These are phyloP conservation scores for Penicillium nordicum DNA, from an alignment of 2,329 filamentous ascomycete species.

Conservation along the genomic window DNA sequence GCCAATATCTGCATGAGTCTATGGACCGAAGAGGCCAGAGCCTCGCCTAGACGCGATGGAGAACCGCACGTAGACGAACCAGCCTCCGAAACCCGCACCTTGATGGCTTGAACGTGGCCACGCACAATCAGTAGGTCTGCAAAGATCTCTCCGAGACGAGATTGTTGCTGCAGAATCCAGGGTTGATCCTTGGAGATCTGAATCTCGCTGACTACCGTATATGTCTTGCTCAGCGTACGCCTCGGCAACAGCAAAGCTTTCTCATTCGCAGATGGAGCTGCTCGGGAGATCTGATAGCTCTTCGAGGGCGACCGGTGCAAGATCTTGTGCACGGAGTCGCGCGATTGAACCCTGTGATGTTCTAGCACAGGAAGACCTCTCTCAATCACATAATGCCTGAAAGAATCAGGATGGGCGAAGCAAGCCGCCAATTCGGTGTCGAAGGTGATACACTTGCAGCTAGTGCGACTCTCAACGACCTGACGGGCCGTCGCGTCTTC, in stretches of 20 bases:
- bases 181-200: conserved; percentile 53
- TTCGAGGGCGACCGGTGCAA: conserved; percentile 46
- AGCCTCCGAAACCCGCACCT: conserved; percentile 62
- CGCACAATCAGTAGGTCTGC: conserved; percentile 67
- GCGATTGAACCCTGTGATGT: conserved; percentile 53
- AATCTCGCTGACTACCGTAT: conserved; percentile 53
- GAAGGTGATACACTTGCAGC: conserved; percentile 63
- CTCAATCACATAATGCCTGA: conserved; percentile 56
- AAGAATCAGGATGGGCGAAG: conserved; percentile 64
- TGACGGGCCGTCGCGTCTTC: conserved; percentile 66
- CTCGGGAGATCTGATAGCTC: conserved; percentile 61
- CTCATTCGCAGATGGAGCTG: conserved; percentile 48
- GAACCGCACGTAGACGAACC: conserved; percentile 62
- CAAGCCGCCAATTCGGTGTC: conserved; percentile 53
- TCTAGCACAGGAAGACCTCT: conserved; percentile 56
- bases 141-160: conserved; percentile 64
- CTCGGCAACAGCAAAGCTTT: conserved; percentile 58
- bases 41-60: conserved; percentile 54
- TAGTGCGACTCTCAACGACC: conserved; percentile 55
- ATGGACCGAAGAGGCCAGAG: conserved; percentile 59
- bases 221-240: conserved; percentile 51
- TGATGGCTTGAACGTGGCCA: conserved; percentile 63
- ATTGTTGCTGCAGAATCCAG: conserved; percentile 68
- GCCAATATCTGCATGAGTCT: conserved; percentile 62
- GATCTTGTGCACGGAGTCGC: conserved; percentile 52